Base-by-base conservation (phyloP, 805 yeast species). In the Pichia occidentalis region DNA sequence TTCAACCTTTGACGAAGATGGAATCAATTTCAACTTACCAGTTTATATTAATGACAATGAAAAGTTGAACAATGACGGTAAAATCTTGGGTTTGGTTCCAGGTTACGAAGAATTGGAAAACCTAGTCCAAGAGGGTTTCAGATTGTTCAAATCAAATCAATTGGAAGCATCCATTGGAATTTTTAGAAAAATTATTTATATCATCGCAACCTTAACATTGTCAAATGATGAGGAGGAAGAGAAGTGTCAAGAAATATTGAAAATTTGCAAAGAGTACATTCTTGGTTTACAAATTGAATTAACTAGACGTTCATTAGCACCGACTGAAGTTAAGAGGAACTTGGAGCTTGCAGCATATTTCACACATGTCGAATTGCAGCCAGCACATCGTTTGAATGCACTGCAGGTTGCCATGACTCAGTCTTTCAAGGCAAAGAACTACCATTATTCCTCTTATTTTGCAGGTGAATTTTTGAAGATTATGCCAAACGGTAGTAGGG, bases 271-370 rank as follows among this genome's bases (percentile, higher is more conserved):
- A 49, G 95, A 90, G 58, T 92, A 92, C 61, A 87, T 92, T 52
- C 60, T 92, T 36, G 98, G 97, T 20, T 72, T 90, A 48, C 82
- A 95, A 17, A 85, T 92, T 46, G 99, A 92, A 62, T 70, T 90
- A 47, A 74, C 73, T 39, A 88, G 99, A 63, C 86, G 97, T 63
- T 57, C 82, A 9, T 63, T 94, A 42, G 85, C 82, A 23, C 69
- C 79, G 9, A 71, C 72, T 22, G 79, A 80, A 44, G 68, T 82
- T 39, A 82, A 86, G 61, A 82, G 97, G 46, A 88, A 86, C 60
- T 70, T 92, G 55, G 97, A 92, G 61, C 68, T 92, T 49, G 97
- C 98, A 5, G 94, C 97, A 1, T 90, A 90, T 63, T 94, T 92
- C 68, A 86, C 98, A 11, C 79, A 75, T 56, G 80, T 88, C 20